Base-by-base conservation (phyloP, 495 filamentous ascomycete species). In the Pyronema domesticum region DNA sequence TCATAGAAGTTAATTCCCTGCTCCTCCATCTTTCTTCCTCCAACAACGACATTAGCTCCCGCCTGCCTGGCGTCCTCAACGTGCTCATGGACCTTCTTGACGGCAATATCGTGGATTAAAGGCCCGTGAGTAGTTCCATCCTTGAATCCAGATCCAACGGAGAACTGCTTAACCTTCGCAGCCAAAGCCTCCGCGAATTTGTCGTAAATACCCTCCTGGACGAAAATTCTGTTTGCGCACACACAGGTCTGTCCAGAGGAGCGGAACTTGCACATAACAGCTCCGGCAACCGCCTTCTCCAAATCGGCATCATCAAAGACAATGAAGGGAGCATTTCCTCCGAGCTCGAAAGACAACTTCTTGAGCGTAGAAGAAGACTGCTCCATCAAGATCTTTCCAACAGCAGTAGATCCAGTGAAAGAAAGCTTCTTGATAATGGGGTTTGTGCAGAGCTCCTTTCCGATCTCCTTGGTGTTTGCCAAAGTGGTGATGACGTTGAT, bases 301-400 rank as follows among this genome's bases (percentile, higher is more conserved):
- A 94, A 68, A 63, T 94, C 83, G 35, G 87, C 84, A 61, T 94
- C 87, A 53, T 93, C 83, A 59, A 94, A 95, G 14, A 94, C 85
- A 52, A 95, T 93, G 70, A 95, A 93, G 1, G 88, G 87, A 0
- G 86, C 83, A 66, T 95, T 95, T 17, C 88, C 88, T 46, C 88
- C 88, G 0, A 95, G 76, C 64, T 94, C 89, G 62, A 94, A 80
- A 4, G 79, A 84, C 15, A 91, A 72, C 64, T 91, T 86, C 73
- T 95, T 95, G 53, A 95, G 70, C 0, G 85, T 93, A 7, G 74
- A 73, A 0, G 85, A 74, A 17, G 79, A 78, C 70, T 93, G 88
- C 68, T 82, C 80, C 82, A 89, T 89, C 19, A 95, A 74, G 1
- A 95, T 74, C 60, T 83, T 89, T 10, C 88, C 88, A n/a, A 95